These are phyloP conservation scores for Leccinum colubrinum DNA, from an alignment of 1,284 basidiomycete genomes.

Conservation along the genomic window DNA sequence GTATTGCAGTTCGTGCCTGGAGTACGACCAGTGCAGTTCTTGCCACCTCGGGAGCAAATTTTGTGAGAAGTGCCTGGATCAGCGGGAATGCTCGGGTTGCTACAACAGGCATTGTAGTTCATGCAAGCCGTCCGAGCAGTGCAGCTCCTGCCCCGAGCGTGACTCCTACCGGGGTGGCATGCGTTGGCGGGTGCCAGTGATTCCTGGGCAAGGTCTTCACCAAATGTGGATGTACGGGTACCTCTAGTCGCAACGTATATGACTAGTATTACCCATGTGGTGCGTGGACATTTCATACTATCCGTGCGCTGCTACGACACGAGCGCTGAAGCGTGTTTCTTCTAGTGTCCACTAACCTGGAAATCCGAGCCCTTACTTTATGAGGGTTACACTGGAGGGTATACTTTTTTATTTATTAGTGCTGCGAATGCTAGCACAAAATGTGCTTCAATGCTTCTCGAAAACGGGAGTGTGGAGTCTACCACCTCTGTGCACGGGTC, in stretches of 20 bases:
- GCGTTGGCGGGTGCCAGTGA: background rate
- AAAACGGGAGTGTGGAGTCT: background rate
- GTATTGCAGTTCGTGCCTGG: constrained; percentile 16
- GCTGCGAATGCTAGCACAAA: background rate
- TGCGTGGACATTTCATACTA: background rate
- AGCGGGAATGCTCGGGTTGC: constrained; percentile 15
- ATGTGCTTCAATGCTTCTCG: background rate
- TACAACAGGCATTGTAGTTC: constrained; percentile 10
- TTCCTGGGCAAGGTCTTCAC: background rate
- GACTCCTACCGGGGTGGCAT: background rate
- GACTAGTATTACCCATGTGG: background rate
- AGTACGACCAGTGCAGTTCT: constrained; percentile 1
- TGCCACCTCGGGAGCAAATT: constrained; percentile 1
- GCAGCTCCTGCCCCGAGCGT: background rate
- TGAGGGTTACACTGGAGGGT: background rate
- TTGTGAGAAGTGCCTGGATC: background rate
- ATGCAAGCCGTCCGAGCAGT: constrained; percentile 3
- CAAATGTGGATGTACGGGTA: background rate
- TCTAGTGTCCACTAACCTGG: background rate
- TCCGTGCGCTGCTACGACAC: background rate
- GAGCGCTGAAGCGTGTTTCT: background rate
- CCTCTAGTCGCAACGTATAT: background rate
- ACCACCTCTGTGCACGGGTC: too few relatives aligned
- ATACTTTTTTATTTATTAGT: background rate
- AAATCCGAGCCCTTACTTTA: background rate